Percentiles rank a stretch among this genome's conserved stretches.
These are phyloP conservation scores for Cladosporium velox DNA, from an alignment of 2,329 filamentous ascomycete genomes.

Conservation along the genomic window DNA sequence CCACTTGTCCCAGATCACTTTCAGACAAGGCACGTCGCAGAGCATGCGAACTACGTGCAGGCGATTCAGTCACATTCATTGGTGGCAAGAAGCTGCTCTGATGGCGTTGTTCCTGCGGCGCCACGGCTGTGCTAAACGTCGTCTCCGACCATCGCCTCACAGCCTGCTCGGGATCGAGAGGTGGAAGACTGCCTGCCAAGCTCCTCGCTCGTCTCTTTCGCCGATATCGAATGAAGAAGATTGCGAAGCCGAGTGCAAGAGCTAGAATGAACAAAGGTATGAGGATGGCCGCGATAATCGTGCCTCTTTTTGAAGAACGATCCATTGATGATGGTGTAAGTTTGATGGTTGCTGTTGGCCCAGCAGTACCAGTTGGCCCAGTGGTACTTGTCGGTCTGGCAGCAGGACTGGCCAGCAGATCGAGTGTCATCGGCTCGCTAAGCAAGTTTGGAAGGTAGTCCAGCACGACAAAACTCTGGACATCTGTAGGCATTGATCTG, in stretches of 20 bases:
- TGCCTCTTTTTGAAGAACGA: neutral
- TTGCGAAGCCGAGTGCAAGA: neutral
- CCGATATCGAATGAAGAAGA: neutral
- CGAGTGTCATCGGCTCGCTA: neutral
- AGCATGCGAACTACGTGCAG: neutral
- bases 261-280: neutral
- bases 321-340: neutral
- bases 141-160: conserved; percentile 4
- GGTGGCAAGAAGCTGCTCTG: neutral
- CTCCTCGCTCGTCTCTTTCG: neutral
- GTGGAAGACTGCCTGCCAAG: neutral
- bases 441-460: neutral
- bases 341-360: neutral
- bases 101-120: neutral
- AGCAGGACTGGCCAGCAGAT: neutral
- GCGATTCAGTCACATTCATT: neutral
- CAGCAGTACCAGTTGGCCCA: neutral
- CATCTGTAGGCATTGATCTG: conserved; percentile 4
- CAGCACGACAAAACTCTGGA: neutral
- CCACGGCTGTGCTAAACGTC: neutral
- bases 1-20: neutral
- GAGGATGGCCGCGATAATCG: neutral
- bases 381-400: neutral
- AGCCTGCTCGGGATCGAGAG: neutral
- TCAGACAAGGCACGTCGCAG: neutral